phyloP scores from a whole-genome alignment of 805 yeast species.

The Myxozyma neglecta region DNA sequence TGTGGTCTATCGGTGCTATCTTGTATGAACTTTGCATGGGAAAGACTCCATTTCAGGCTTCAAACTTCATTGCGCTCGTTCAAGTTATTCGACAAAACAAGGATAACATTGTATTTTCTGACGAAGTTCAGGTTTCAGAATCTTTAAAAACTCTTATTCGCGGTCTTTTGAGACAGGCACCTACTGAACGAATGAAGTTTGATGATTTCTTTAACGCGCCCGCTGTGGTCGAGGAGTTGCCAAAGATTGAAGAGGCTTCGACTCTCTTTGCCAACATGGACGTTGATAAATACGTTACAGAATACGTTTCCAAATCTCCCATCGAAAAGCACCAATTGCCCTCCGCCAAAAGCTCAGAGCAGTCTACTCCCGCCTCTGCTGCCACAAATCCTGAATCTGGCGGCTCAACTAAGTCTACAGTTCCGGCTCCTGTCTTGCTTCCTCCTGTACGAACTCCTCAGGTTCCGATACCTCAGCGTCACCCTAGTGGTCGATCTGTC shows the following conservation, averaged over 20 bases:
- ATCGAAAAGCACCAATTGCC: conserved; percentile 1
- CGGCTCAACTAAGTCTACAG: conserved; percentile 2
- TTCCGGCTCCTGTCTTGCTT: background rate
- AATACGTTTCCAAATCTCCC: conserved; percentile 50
- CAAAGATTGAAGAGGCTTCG: conserved; percentile 37
- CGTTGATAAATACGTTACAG: conserved; percentile 81
- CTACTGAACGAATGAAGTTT: conserved; percentile 84
- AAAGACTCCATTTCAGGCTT: conserved; percentile 93
- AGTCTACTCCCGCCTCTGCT: background rate
- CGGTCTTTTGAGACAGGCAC: conserved; percentile 75
- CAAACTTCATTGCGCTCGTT: conserved; percentile 85
- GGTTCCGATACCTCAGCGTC: conserved; percentile 10
- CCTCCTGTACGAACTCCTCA: conserved; percentile 2
- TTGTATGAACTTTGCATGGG: conserved; percentile 94
- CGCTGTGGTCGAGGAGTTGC: conserved; percentile 60
- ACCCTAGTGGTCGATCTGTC: background rate
- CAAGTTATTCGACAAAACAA: conserved; percentile 81
- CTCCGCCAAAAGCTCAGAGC: background rate
- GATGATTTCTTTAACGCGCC: conserved; percentile 81
- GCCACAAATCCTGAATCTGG: background rate
- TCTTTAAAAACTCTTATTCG: conserved; percentile 70
- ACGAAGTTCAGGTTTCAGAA: conserved; percentile 60
- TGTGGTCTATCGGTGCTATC: conserved; percentile 98
- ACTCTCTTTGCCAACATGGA: conserved; percentile 44
- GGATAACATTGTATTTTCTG: conserved; percentile 77